Base-by-base conservation (phyloP, 257 asterid genomes). In the Solanum bulbocastanum region DNA sequence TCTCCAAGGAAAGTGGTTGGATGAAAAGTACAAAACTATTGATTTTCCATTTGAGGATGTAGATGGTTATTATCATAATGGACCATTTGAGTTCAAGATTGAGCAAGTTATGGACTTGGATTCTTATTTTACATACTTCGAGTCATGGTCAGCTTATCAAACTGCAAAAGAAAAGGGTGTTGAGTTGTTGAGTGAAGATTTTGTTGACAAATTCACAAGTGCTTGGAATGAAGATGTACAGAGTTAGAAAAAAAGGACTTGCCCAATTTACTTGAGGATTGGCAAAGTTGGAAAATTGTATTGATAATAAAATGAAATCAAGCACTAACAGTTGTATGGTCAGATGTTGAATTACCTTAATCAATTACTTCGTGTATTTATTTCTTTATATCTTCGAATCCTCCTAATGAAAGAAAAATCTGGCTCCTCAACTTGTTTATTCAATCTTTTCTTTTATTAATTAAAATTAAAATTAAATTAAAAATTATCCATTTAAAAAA, bases 141-240 rank as follows among this genome's bases (percentile, higher is more conserved):
- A 40, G 86, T 91, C 93, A 12, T 87, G 91, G 92, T 89, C 93
- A 10, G 89, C 88, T 8, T 65, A 88, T 72, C 83, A 30, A 33
- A 89, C 89, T 6, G 91, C 90, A 8, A 87, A 88, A 85, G 90
- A 87, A 25, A 75, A 58, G 16, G 93, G 93, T 0, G 91, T 90
- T 30, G 91, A 92, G 87, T 83, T 92, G 56, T 75, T 91, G 9
- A 25, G 86, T 4, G 86, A 65, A 14, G 84, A 23, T 6, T 58
- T 60, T 42, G 87, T 91, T 60, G 33, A 86, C 58, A 92, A 90
- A 68, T 60, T 91, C 85, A 87, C 78, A 87, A 75, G 36, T 3
- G 92, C 92, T 89, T 92, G 94, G 91, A 92, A 90, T 86, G 93
- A 85, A 85, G 87, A 68, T 42, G 83, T 83, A 35, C 12, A 68